Conservation (phyloP, 495 filamentous ascomycete genomes). For the Coniosporium apollinis region DNA sequence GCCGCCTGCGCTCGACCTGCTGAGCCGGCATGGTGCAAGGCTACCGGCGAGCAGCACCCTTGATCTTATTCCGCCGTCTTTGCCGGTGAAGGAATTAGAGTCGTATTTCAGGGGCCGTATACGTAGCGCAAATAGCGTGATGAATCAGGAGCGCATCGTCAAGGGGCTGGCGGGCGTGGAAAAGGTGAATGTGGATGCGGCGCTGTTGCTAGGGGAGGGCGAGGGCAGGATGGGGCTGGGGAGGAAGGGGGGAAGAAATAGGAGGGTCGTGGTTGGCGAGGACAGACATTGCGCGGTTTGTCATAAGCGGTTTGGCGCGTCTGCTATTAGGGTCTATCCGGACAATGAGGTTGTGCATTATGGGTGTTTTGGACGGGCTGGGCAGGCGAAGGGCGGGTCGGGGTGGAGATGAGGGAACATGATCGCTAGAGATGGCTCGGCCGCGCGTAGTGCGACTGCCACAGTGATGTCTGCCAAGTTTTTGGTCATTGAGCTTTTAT, state of each 20-base stretch:
- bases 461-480: too few species aligned
- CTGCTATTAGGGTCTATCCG: conserved; percentile 63
- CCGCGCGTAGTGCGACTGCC: too few species aligned
- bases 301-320: conserved; percentile 79
- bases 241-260: conserved; percentile 42
- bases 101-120: conserved; percentile 87
- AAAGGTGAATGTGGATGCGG: conserved; percentile 52
- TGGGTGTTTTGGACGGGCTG: conserved; percentile 18
- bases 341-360: conserved; percentile 35
- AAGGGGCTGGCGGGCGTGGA: conserved; percentile 56
- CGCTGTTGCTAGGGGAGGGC: conserved; percentile 50
- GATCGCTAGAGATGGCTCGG: too few species aligned
- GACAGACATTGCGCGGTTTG: conserved; percentile 83
- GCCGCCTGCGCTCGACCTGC: conserved; percentile 63
- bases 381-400: too few species aligned
- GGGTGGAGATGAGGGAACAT: too few species aligned
- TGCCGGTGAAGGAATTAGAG: conserved; percentile 66
- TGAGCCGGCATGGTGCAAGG: conserved; percentile 80
- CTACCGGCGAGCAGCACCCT: conserved; percentile 75
- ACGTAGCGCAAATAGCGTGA: conserved; percentile 62
- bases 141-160: conserved; percentile 64
- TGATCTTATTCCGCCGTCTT: conserved; percentile 60
- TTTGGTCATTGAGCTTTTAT: too few species aligned
- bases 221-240: conserved; percentile 24
- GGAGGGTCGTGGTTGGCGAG: conserved; percentile 64